A percentile compares a stretch with the other conserved stretches of the same genome.
phyloP scores from a whole-genome alignment of 164 flowering plant species.

The Litsea cubeba region DNA sequence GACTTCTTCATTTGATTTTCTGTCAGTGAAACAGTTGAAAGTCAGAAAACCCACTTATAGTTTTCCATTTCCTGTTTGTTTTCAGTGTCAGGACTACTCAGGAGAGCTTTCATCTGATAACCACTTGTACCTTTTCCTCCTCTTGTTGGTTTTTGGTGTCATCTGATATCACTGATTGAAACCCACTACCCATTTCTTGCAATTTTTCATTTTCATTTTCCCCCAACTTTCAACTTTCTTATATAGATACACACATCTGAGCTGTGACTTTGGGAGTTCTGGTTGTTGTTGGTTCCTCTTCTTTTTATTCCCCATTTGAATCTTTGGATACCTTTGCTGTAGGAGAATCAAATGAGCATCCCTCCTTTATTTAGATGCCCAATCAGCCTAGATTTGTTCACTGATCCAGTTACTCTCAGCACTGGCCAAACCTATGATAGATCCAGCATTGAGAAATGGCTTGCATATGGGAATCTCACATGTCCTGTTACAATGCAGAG shows the following conservation, averaged over 20 bases:
- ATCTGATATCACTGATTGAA: not conserved
- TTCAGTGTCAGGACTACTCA: not conserved
- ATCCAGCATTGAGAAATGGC: conserved; percentile 67
- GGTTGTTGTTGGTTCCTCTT: not conserved
- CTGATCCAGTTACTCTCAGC: conserved; percentile 74
- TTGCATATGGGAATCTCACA: conserved; percentile 58
- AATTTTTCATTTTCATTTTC: not conserved
- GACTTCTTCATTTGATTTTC: not conserved
- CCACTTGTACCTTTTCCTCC: not conserved
- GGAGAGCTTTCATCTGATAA: not conserved
- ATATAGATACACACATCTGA: not conserved
- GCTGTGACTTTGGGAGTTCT: not conserved
- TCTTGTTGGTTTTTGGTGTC: conserved; percentile 1
- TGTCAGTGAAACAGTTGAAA: not conserved
- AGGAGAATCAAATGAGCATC: conserved; percentile 36
- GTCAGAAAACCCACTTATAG: conserved; percentile 7
- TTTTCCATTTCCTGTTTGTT: not conserved
- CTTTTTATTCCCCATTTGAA: not conserved
- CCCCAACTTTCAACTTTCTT: not conserved
- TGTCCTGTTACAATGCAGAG: conserved; percentile 90
- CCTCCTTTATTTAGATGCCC: conserved; percentile 70
- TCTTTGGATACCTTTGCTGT: conserved; percentile 19
- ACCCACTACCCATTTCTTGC: conserved; percentile 1
- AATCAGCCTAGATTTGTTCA: conserved; percentile 65
- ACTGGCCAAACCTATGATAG: conserved; percentile 87